phyloP scores from a whole-genome alignment of 768 basidiomycete genomes.

The Gymnopilus junonius region DNA sequence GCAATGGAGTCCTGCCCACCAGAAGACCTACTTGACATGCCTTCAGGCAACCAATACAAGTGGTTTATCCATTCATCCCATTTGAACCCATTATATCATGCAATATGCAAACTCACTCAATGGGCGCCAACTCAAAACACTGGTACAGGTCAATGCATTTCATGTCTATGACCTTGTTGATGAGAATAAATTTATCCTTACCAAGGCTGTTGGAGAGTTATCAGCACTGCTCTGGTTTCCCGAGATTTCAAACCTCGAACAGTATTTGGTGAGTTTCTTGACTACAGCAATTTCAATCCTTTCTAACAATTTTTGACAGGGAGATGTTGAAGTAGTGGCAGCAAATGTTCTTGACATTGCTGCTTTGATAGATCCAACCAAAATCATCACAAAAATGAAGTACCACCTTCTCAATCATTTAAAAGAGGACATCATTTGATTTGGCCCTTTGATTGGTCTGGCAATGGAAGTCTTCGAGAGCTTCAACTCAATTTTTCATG shows the following conservation, averaged over 20 bases:
- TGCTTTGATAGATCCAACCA: slow-evolving; percentile 35
- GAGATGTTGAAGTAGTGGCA: slow-evolving; percentile 30
- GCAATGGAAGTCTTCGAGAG: slow-evolving; percentile 41
- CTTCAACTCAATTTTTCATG: slow-evolving; percentile 46
- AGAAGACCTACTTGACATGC: slow-evolving; percentile 29
- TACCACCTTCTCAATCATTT: slow-evolving; percentile 39
- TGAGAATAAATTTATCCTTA: slow-evolving; percentile 28
- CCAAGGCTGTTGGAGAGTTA: slow-evolving; percentile 37
- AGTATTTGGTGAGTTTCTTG: slow-evolving; percentile 35
- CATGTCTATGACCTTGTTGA: slow-evolving; percentile 43
- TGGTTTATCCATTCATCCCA: slow-evolving; percentile 33
- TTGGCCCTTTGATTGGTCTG: slow-evolving; percentile 37
- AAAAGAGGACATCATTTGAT: slow-evolving; percentile 33
- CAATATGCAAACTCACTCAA: slow-evolving; percentile 47
- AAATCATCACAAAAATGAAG: slow-evolving; percentile 39
- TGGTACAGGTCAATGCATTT: slow-evolving; percentile 40
- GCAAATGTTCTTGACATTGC: slow-evolving; percentile 41
- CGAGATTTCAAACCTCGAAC: slow-evolving; percentile 36
- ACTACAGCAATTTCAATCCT: no score
- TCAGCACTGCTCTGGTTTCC: slow-evolving; percentile 44
- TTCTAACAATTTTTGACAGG: no score
- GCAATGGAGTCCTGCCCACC: slow-evolving; percentile 28
- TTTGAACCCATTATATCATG: slow-evolving; percentile 45
- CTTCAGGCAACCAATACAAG: slow-evolving; percentile 35
- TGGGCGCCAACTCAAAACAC: slow-evolving; percentile 43